Base-by-base conservation (phyloP, 441 rosid species). In the Euphorbia celastroides region DNA sequence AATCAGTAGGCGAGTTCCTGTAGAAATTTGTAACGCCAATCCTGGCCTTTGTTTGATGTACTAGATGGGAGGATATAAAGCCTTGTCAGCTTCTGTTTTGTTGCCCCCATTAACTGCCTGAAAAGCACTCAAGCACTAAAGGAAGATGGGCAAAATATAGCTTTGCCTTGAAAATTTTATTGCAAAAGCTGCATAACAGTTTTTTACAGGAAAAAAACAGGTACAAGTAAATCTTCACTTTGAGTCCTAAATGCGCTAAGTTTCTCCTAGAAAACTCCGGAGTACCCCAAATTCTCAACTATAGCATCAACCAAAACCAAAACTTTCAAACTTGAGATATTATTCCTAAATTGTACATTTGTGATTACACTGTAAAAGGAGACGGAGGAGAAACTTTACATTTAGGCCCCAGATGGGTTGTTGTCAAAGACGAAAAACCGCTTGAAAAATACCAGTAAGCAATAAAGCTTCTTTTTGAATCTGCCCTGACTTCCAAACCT, bases 401-500 rank as follows among this genome's bases (percentile, higher is more conserved):
- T 23, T 14, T 23, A 41, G 30, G n/a, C 42, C 16, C 55, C 28
- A 7, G 3, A 31, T 1, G 1, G 8, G 27, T 28, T 19, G 27
- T 28, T 19, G 55, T 44, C 25, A 50, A 57, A 41, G 25, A 46
- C 69, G 56, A 62, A 65, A 70, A 50, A 25, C 25, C 57, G 23
- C 13, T 30, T 11, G 31, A 72, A 89, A 74, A 63, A 87, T 57
- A 34, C 80, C 78, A 11, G 44, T 67, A 72, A 93, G 67, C 54
- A 79, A 41, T 38, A 79, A 83, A 66, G 88, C 90, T 5, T 80
- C 74, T 19, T 59, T 46, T 57, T 23, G 66, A 75, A 74, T 77
- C 74, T 84, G 80, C 27, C 88, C 94, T 0, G 56, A 52, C 85
- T 69, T 83, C 97, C 97, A 93, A 46, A 93, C 82, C 89, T 75